phyloP scores from a whole-genome alignment of 352 stramenopile genomes.

The Pythium monospermum region DNA sequence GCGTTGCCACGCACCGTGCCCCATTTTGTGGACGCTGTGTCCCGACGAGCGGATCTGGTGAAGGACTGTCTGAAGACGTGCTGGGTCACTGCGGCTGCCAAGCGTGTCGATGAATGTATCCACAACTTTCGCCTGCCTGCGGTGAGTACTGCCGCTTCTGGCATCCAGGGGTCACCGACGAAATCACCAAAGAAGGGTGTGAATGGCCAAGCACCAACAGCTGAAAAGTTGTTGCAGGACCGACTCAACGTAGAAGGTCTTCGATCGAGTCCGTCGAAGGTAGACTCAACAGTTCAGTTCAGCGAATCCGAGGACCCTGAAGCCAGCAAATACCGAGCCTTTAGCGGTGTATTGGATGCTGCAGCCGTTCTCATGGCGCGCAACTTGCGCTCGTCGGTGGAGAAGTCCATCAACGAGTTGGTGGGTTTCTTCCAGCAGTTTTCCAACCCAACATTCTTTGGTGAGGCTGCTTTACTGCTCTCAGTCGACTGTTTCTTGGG shows the following conservation, averaged over 20 bases:
- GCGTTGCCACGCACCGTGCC: slow-evolving; percentile 74
- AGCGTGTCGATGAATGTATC: slow-evolving; percentile 64
- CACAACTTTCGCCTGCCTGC: slow-evolving; percentile 16
- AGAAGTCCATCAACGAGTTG: slow-evolving; percentile 74
- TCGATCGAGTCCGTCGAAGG: slow-evolving; percentile 1
- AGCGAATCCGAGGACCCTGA: slow-evolving; percentile 35
- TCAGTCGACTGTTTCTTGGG: slow-evolving; percentile 41
- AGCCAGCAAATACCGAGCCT: slow-evolving; percentile 37
- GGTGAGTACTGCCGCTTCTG: background rate
- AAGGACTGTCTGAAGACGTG: slow-evolving; percentile 82
- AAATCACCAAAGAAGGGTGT: slow-evolving; percentile 15
- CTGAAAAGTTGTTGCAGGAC: slow-evolving; percentile 32
- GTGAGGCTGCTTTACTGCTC: slow-evolving; percentile 57
- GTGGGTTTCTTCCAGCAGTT: slow-evolving; percentile 76
- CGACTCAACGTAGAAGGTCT: slow-evolving; percentile 56
- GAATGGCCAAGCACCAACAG: slow-evolving; percentile 6
- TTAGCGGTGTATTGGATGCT: slow-evolving; percentile 73
- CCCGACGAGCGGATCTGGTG: slow-evolving; percentile 69
- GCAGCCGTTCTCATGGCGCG: slow-evolving; percentile 87
- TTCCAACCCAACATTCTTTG: slow-evolving; percentile 38
- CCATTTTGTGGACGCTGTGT: slow-evolving; percentile 84
- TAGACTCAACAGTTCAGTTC: background rate
- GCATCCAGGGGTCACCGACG: slow-evolving; percentile 4
- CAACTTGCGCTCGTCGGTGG: slow-evolving; percentile 82
- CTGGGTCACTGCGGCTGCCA: slow-evolving; percentile 70